These are phyloP conservation scores for Alternaria hordeiaustralica DNA, from an alignment of 2,329 filamentous ascomycete genomes.

Conservation along the genomic window DNA sequence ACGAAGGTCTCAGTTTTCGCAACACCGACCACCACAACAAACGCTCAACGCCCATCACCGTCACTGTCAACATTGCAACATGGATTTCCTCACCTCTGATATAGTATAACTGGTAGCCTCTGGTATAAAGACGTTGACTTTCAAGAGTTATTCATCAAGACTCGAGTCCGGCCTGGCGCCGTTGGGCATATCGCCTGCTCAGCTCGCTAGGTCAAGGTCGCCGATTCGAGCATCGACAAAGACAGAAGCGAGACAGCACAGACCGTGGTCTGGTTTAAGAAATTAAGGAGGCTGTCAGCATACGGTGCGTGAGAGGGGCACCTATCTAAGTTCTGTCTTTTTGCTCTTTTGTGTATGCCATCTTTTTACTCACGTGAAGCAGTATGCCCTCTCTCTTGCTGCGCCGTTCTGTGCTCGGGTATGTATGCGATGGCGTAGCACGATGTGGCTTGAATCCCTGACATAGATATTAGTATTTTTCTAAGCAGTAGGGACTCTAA, in stretches of 20 bases:
- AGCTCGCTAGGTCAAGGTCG: background rate
- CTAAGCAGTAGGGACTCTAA: background rate
- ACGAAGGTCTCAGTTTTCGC: background rate
- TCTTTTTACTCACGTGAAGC: background rate
- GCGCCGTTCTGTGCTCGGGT: background rate
- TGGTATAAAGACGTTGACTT: background rate
- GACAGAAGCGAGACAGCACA: constrained; percentile 10
- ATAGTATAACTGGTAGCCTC: background rate
- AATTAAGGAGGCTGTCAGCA: constrained; percentile 2
- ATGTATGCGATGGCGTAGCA: background rate
- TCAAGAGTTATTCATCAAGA: background rate
- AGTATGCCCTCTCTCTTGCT: background rate
- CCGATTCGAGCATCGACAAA: background rate
- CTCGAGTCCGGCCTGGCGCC: background rate
- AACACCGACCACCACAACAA: constrained; percentile 4
- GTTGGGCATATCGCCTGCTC: background rate
- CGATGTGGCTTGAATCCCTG: background rate
- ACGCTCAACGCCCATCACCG: background rate
- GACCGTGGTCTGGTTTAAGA: background rate
- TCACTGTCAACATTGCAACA: background rate
- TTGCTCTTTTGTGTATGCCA: background rate
- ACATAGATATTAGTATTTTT: background rate
- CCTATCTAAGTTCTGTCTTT: constrained; percentile 8
- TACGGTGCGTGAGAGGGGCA: constrained; percentile 4
- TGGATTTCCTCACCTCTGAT: background rate